These are phyloP conservation scores for Sporodiniella umbellata DNA, from an alignment of 371 early-diverging fungal species.

Conservation along the genomic window DNA sequence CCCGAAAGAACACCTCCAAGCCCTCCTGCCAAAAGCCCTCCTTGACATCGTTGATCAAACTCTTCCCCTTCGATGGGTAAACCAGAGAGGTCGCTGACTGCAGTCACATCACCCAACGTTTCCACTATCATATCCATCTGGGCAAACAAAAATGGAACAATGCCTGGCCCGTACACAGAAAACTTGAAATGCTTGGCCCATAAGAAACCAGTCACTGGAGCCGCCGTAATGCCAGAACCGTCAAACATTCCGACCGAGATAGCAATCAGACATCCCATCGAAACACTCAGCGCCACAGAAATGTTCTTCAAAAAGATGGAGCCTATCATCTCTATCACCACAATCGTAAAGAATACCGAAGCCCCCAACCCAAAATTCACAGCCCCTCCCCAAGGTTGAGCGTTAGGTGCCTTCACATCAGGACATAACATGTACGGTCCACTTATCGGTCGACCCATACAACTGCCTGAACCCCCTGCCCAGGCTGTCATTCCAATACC, in stretches of 20 bases:
- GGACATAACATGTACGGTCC: conserved; percentile 27
- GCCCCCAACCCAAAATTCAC: conserved; percentile 45
- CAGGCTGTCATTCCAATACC: conserved; percentile 44
- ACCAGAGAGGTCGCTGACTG: conserved; percentile 57
- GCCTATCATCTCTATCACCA: conserved; percentile 53
- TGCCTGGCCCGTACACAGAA: conserved; percentile 52
- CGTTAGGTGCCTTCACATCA: conserved; percentile 38
- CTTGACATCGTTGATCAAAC: conserved; percentile 59
- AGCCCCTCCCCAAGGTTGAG: conserved; percentile 43
- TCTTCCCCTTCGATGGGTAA: conserved; percentile 51
- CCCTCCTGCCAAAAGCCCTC: conserved; percentile 60
- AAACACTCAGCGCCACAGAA: conserved; percentile 54
- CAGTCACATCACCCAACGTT: conserved; percentile 58
- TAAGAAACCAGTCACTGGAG: conserved; percentile 55
- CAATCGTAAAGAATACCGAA: conserved; percentile 48
- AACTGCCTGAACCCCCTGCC: conserved; percentile 52
- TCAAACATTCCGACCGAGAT: conserved; percentile 55
- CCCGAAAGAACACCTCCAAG: conserved; percentile 52
- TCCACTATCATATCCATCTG: conserved; percentile 52
- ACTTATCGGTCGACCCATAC: conserved; percentile 24
- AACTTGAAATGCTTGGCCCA: conserved; percentile 56
- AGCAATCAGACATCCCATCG: conserved; percentile 55
- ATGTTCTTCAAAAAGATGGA: conserved; percentile 59
- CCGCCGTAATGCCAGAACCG: conserved; percentile 32
- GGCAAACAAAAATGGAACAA: conserved; percentile 56